Evolutionary conservation across 2,329 filamentous ascomycete species (phyloP), one percentile per base, ranked within the genome.

Genomic region (Fusarium veterinarium): DNA sequence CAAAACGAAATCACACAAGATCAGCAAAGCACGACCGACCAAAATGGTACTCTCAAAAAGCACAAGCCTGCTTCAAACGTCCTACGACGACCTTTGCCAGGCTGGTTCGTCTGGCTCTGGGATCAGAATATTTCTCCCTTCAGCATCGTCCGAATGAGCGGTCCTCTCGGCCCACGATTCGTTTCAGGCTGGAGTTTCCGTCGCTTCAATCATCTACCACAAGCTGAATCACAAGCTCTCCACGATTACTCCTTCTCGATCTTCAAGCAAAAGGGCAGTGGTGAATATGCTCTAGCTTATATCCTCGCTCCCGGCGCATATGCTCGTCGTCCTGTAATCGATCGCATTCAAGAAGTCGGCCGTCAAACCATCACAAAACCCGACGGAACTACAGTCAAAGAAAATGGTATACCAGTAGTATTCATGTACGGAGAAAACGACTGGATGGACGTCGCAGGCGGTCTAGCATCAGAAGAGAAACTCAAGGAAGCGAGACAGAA

Each of bases 341-440:
- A 94, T 72, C 89, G 95, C 49, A 97, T 99, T 60, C 91, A 96
- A 23, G 90, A 91, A 20, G 91, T 99, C 11, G 95, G 95, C 3
- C 88, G 95, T n/a, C 93, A 97, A 80, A 73, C 82, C 11, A 80
- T 89, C 66, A 75, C 77, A 53, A 76, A 77, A 6, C 64, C 78
- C 10, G 73, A 79, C 12, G 76, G 76, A 30, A 71, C 66, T 12
- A 67, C 73, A 14, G 63, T 76, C 44, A 82, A 80, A 63, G 88
- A 90, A 76, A 92, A 88, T 0, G 95, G 95, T 3, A 86, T 95
- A 55, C 95, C 96, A 0, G 86, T 98, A 37, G 89, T 98, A 13
- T 89, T 99, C 80, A 95, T 98, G 93, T 99, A 99, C 79, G 96
- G 96, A 71, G 95, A 98, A 77, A 91, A 96, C 78, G 96, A 99